Base-by-base conservation (phyloP, 768 basidiomycete genomes). In the Agaricus blazei region DNA sequence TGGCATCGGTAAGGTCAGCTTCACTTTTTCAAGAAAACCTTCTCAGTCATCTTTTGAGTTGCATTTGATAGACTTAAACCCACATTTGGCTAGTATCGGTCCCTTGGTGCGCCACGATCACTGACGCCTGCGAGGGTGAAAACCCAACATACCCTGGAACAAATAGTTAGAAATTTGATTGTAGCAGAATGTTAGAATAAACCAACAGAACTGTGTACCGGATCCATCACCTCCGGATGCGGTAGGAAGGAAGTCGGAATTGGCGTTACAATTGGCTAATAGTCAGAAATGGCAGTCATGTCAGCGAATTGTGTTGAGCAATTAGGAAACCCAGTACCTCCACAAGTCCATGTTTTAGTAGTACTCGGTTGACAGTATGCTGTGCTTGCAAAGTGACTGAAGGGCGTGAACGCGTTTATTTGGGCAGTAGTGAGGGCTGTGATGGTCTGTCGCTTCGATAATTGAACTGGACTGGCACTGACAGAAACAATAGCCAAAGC, bases 341-440 rank as follows among this genome's bases (percentile, higher is more conserved):
- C 34, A 62, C 81, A 83, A 27, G 72, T 60, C 82, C 83, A 84
- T 23, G 73, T 70, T 34, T 71, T 59, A 19, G 78, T 81, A 24
- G 65, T 59, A 1, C 70, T 51, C 15, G 79, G 67, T 5, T 63
- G 41, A 51, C 82, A 84, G 58, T 80, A 80, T 0, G 70, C 81
- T 8, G 81, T 63, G 29, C 72, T 72, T 2, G 82, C 78, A 58
- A 76, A 81, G 52, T 65, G 67, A 0, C 80, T 71, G 66, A 75
- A 83, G 0, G 79, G 70, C 28, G 63, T 75, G 62, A 72, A 82
- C 8, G 60, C 36, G 26, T 68, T 58, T 9, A 83, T 71, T 60
- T 80, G 72, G 0, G 74, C 23, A 5, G 70, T 57, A 41, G 69
- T 64, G 48, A 80, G 62, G 3, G 73, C 54, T 1, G 69, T 69